phyloP scores from a whole-genome alignment of 805 yeast genomes.

The Candida pseudofarinosa region DNA sequence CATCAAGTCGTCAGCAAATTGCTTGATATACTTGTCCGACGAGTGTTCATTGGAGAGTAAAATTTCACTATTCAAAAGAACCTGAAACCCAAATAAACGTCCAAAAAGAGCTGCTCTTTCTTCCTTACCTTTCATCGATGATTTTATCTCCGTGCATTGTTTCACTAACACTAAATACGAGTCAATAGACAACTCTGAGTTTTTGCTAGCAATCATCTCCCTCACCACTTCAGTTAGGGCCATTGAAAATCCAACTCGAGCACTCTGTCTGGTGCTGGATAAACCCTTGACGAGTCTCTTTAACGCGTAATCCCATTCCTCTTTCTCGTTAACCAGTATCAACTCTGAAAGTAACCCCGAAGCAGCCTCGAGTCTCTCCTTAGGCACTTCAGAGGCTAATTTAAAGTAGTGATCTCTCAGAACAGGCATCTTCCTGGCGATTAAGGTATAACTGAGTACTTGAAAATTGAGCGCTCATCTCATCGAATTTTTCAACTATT shows the following conservation, averaged over 20 bases:
- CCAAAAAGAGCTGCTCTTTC: slow-evolving; percentile 81
- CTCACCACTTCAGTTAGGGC: slow-evolving; percentile 69
- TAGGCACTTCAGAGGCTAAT: slow-evolving; percentile 70
- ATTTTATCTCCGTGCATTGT: slow-evolving; percentile 28
- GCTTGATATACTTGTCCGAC: slow-evolving; percentile 13
- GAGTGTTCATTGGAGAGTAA: slow-evolving; percentile 17
- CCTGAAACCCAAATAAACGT: slow-evolving; percentile 76
- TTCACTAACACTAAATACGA: slow-evolving; percentile 36
- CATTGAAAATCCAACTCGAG: slow-evolving; percentile 84
- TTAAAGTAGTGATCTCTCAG: slow-evolving; percentile 73
- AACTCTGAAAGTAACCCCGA: slow-evolving; percentile 61
- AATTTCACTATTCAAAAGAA: slow-evolving; percentile 49
- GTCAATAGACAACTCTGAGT: slow-evolving; percentile 29
- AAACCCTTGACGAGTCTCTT: slow-evolving; percentile 77
- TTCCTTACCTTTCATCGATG: slow-evolving; percentile 68
- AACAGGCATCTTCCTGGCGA: slow-evolving; percentile 36
- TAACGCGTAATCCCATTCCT: slow-evolving; percentile 80
- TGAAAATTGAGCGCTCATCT: slow-evolving; percentile 1
- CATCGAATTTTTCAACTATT: slow-evolving; percentile 4
- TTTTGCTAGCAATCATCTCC: slow-evolving; percentile 27
- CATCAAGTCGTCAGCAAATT: slow-evolving; percentile 46
- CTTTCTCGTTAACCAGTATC: slow-evolving; percentile 30
- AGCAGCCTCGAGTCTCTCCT: slow-evolving; percentile 72
- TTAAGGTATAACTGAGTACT: neutral
- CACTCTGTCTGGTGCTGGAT: slow-evolving; percentile 75